Evolutionary conservation across 2,329 filamentous ascomycete genomes (phyloP).

Genomic region (Cytospora piceicola): DNA sequence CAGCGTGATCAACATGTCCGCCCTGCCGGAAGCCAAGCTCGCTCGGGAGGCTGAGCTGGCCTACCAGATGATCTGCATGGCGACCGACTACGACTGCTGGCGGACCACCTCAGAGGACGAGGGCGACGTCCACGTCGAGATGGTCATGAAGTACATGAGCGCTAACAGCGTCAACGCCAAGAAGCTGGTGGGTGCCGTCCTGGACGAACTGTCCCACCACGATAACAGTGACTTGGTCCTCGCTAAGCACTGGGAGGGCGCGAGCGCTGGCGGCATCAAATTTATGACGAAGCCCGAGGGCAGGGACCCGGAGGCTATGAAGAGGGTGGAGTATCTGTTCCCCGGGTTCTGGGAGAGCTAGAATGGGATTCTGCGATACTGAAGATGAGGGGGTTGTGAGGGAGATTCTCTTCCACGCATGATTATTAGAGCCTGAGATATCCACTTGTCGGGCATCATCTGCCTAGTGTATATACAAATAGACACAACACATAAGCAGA

Average conservation of each 20-base stretch:
- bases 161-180: constrained; percentile 89
- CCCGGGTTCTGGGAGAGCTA: constrained; percentile 70
- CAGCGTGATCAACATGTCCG: constrained; percentile 97
- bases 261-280: constrained; percentile 75
- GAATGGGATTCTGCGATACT: background rate
- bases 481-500: background rate
- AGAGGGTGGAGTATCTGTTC: constrained; percentile 86
- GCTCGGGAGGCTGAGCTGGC: constrained; percentile 94
- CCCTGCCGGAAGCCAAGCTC: constrained; percentile 92
- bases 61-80: constrained; percentile 99
- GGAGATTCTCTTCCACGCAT: constrained; percentile 2
- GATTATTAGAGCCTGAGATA: background rate
- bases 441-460: constrained; percentile 3
- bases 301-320: constrained; percentile 71
- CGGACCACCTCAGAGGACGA: constrained; percentile 61
- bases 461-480: constrained; percentile 3
- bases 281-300: constrained; percentile 82
- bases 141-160: constrained; percentile 97
- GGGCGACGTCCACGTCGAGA: constrained; percentile 83
- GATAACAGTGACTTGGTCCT: constrained; percentile 75
- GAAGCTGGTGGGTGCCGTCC: constrained; percentile 79
- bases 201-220: constrained; percentile 81
- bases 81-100: constrained; percentile 99
- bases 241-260: constrained; percentile 80
- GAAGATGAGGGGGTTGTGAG: background rate